Evolutionary conservation across 805 yeast species (phyloP).

Genomic region (Vanderwaltozyma polyspora): DNA sequence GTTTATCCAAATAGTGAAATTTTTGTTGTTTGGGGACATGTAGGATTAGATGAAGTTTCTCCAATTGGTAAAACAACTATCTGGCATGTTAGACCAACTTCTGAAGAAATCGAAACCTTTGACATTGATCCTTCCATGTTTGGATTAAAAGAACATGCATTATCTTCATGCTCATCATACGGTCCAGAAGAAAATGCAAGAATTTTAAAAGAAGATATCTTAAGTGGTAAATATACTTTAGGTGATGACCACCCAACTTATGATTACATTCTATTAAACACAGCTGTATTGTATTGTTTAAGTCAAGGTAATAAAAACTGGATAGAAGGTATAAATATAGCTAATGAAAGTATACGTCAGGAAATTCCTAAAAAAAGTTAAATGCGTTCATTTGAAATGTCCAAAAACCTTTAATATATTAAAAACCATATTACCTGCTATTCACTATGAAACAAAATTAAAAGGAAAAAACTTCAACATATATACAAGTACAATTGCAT

Average conservation of each 20-base stretch:
- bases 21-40: slow-evolving; percentile 86
- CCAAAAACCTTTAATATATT: not conserved
- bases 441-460: too few relatives aligned
- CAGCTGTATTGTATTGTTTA: slow-evolving; percentile 77
- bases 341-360: slow-evolving; percentile 58
- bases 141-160: slow-evolving; percentile 62
- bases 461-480: too few relatives aligned
- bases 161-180: slow-evolving; percentile 63
- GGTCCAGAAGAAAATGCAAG: slow-evolving; percentile 80
- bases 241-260: slow-evolving; percentile 51
- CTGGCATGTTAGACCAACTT: slow-evolving; percentile 51
- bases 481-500: too few relatives aligned
- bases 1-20: slow-evolving; percentile 42
- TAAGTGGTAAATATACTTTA: slow-evolving; percentile 34
- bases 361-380: slow-evolving; percentile 54
- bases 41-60: slow-evolving; percentile 88
- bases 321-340: slow-evolving; percentile 67
- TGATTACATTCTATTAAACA: slow-evolving; percentile 84
- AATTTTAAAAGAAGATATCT: slow-evolving; percentile 31
- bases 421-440: too few relatives aligned
- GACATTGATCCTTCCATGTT: slow-evolving; percentile 64
- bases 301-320: slow-evolving; percentile 58
- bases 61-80: slow-evolving; percentile 74
- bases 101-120: slow-evolving; percentile 28
- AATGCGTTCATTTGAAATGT: slow-evolving; percentile 32